Evolutionary conservation across 495 filamentous ascomycete species (phyloP), one percentile per base, ranked within the genome.

Genomic region (Hypoxylon intermedium): DNA sequence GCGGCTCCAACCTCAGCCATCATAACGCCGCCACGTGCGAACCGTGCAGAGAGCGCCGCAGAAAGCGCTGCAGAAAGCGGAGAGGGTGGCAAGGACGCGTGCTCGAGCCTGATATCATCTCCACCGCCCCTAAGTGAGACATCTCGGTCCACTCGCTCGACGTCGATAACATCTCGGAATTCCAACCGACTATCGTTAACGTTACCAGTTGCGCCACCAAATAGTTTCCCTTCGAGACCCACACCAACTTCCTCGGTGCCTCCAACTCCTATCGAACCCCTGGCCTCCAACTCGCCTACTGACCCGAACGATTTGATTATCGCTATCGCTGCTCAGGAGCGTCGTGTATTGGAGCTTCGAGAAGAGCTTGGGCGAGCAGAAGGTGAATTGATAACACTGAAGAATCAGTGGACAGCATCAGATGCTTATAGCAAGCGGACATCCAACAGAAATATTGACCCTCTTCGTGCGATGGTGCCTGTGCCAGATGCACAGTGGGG

Each of bases 281-380:
- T 75, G 1, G 58, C 68, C 1, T 42, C 79, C 0, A 64, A 71
- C 11, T 83, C 82, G 7, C 86, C 89, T 0, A 78, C 77, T 34
- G 91, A 95, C 62, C 77, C 89, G 19, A 87, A 80, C 63, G 82
- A 85, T n/a, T 88, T 97, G 58, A 84, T 98, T 34, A 90, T 90
- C 30, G 89, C 91, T 26, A 87, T 98, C 51, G 94, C 94, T 11
- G 88, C 91, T 4, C 92, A 97, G 73, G 94, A 98, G 70, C 85
- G 94, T n/a, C 85, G 85, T 46, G 93, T 98, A 5, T 76, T 98
- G 36, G 94, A 98, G 77, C 79, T 98, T 24, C 87, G 86, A 43
- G 94, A 98, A 71, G 94, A 97, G 71, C 79, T 98, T 9, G 72
- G 76, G 6, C 86, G 86, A 48, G 93, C 94, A 7, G 94, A 98